Evolutionary conservation across 768 basidiomycete genomes (phyloP).

Genomic region (Leccinum ochraceum): DNA sequence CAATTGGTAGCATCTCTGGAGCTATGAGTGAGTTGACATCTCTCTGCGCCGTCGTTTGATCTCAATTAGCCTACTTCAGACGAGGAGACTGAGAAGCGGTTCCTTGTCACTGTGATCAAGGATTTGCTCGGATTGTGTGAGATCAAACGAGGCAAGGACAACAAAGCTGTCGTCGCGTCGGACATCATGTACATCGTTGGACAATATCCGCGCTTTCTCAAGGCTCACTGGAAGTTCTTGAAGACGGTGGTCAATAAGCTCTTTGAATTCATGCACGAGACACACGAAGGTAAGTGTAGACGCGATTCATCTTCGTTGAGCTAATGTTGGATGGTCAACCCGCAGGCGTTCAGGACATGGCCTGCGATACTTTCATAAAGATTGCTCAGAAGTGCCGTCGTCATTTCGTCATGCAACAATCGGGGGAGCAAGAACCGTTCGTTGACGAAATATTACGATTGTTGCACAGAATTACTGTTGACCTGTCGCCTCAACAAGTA

Average conservation of each 20-base stretch:
- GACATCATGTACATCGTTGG: slow-evolving; percentile 99
- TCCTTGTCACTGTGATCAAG: slow-evolving; percentile 98
- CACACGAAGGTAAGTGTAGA: slow-evolving; percentile 75
- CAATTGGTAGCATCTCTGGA: slow-evolving; percentile 97
- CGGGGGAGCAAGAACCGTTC: slow-evolving; percentile 95
- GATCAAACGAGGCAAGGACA: slow-evolving; percentile 99
- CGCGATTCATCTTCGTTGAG: not conserved
- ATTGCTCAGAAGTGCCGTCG: slow-evolving; percentile 98
- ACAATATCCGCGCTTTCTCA: slow-evolving; percentile 98
- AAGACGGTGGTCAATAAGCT: slow-evolving; percentile 99
- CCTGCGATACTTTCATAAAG: slow-evolving; percentile 99
- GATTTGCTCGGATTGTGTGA: slow-evolving; percentile 96
- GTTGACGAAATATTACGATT: slow-evolving; percentile 94
- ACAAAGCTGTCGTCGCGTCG: slow-evolving; percentile 97
- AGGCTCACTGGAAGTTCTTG: slow-evolving; percentile 99
- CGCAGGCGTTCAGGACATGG: slow-evolving; percentile 98
- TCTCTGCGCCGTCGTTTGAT: not conserved
- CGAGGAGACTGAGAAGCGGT: slow-evolving; percentile 98
- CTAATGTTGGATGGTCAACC: slow-evolving; percentile 4
- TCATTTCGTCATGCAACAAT: slow-evolving; percentile 98
- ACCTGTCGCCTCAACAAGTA: slow-evolving; percentile 86
- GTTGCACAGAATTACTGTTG: slow-evolving; percentile 91
- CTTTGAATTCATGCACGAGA: slow-evolving; percentile 99
- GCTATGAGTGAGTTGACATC: slow-evolving; percentile 84
- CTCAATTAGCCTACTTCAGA: slow-evolving; percentile 46